Evolutionary conservation across 139 green algal genomes (phyloP).

Genomic region (Chlorella sorokiniana): DNA sequence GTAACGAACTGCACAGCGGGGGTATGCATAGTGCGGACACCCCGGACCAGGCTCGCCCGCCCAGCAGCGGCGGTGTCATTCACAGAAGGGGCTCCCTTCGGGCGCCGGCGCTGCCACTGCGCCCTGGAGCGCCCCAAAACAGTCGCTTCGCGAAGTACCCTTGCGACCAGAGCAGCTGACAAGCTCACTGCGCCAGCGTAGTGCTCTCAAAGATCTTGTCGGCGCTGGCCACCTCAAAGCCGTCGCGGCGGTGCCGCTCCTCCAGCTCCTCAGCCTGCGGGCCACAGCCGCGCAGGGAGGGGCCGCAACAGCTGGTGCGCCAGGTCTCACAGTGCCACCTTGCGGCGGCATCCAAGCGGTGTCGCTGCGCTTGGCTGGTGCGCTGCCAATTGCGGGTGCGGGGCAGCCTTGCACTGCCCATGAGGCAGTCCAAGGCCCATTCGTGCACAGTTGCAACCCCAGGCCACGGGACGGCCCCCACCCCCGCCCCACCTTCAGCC

Average conservation of each 20-base stretch:
- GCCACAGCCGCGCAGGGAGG: background rate
- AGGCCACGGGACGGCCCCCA: background rate
- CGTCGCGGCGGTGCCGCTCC: constrained; percentile 79
- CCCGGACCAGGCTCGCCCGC: no score
- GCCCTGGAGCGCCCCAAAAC: no score
- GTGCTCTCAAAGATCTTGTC: constrained; percentile 87
- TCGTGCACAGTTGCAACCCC: no score
- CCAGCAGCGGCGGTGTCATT: no score
- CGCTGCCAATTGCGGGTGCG: no score
- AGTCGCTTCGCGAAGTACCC: background rate
- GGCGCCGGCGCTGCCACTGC: no score
- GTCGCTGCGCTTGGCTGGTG: no score
- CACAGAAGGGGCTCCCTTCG: no score
- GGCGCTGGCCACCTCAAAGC: constrained; percentile 82
- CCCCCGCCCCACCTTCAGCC: constrained; percentile 28
- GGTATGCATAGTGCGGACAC: no score
- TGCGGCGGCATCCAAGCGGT: background rate
- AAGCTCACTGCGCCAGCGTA: constrained; percentile 29
- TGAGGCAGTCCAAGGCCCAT: no score
- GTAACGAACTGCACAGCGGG: no score
- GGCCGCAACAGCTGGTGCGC: background rate
- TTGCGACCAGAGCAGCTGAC: background rate
- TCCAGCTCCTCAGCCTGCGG: constrained; percentile 31
- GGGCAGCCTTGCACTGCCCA: background rate
- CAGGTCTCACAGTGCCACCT: no score